Evolutionary conservation across 768 basidiomycete genomes (phyloP).

Genomic region (Tricholoma terreum): DNA sequence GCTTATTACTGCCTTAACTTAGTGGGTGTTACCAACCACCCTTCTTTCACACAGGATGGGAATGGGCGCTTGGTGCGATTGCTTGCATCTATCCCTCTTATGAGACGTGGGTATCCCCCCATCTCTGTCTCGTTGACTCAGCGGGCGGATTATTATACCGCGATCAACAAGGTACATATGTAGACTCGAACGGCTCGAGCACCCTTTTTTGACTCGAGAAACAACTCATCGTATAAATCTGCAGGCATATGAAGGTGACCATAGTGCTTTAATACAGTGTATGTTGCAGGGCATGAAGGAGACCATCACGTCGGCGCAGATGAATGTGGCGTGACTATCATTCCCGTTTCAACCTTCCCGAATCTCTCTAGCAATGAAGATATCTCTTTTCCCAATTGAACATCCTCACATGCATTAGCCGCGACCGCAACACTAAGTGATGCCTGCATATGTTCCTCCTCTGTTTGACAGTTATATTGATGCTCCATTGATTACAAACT

Average conservation of each 20-base stretch:
- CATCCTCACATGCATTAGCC: neutral
- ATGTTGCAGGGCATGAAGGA: constrained; percentile 24
- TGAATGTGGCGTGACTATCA: neutral
- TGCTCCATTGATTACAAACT: neutral
- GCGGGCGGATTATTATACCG: constrained; percentile 24
- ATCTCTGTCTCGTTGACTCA: constrained; percentile 22
- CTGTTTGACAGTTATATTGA: neutral
- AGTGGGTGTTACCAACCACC: neutral
- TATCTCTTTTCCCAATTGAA: neutral
- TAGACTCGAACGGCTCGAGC: neutral
- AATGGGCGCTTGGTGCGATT: constrained; percentile 29
- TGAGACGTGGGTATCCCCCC: constrained; percentile 27
- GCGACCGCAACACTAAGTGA: neutral
- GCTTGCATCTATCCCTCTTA: constrained; percentile 29
- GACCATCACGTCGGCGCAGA: constrained; percentile 10
- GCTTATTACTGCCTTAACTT: neutral
- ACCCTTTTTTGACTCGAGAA: neutral
- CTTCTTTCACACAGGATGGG: constrained; percentile 22
- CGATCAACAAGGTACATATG: constrained; percentile 19
- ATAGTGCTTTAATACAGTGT: constrained; percentile 17
- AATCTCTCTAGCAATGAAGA: neutral
- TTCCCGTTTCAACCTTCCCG: no score
- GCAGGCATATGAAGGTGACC: constrained; percentile 23
- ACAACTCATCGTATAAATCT: neutral
- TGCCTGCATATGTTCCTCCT: neutral